Evolutionary conservation across 768 basidiomycete genomes (phyloP).

Genomic region (Leccinum variicolor): DNA sequence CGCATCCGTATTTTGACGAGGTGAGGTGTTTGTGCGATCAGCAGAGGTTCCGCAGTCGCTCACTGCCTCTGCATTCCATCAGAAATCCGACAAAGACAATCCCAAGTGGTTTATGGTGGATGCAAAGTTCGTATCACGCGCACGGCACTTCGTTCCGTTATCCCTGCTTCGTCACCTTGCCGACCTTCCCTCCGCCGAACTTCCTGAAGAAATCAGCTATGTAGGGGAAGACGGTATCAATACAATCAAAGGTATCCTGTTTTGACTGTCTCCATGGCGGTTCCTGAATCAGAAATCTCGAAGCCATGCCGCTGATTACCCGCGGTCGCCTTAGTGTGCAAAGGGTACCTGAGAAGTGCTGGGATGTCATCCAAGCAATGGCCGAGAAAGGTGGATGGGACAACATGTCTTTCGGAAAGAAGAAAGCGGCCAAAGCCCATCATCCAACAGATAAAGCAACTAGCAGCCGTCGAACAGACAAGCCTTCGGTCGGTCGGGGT

Average conservation of each 20-base stretch:
- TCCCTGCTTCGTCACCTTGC: constrained; percentile 68
- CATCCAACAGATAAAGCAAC: not conserved
- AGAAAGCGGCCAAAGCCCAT: constrained; percentile 21
- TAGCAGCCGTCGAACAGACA: not conserved
- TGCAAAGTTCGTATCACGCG: constrained; percentile 60
- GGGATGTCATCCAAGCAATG: constrained; percentile 55
- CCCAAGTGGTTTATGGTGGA: constrained; percentile 97
- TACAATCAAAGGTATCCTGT: constrained; percentile 57
- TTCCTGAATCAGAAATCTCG: constrained; percentile 10
- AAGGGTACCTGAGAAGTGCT: constrained; percentile 64
- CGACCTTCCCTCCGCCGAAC: constrained; percentile 30
- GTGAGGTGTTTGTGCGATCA: constrained; percentile 37
- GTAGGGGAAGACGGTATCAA: constrained; percentile 58
- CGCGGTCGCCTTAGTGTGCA: constrained; percentile 88
- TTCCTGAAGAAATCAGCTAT: constrained; percentile 61
- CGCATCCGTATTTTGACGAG: constrained; percentile 79
- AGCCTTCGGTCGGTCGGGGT: not conserved
- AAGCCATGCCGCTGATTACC: constrained; percentile 77
- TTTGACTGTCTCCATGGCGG: constrained; percentile 1
- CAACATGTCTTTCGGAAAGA: constrained; percentile 39
- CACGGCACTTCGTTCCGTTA: constrained; percentile 73
- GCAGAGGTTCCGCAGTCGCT: not conserved
- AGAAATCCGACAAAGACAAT: constrained; percentile 75
- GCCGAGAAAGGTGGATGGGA: constrained; percentile 82
- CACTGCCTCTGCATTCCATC: not conserved